Evolutionary conservation across 2,329 filamentous ascomycete species (phyloP).

Genomic region (Anthostomella pinea): DNA sequence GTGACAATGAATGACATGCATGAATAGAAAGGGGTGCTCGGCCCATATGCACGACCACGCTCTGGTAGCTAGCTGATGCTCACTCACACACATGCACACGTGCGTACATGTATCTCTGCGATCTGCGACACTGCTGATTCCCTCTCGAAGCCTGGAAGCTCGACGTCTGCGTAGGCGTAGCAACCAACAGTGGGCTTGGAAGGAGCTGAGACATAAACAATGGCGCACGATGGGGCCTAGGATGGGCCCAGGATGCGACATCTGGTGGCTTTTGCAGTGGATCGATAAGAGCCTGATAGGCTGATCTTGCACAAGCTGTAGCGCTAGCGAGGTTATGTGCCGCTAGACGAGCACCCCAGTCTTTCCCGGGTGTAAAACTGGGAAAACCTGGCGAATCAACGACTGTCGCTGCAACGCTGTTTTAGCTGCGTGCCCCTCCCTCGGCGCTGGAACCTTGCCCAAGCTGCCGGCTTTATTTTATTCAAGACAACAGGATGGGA

Average conservation of each 20-base stretch:
- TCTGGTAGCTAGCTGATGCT: no score
- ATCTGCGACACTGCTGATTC: constrained; percentile 5
- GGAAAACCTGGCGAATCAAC: constrained; percentile 1
- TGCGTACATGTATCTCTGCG: background rate
- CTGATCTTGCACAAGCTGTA: background rate
- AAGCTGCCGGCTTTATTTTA: no score
- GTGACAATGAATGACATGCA: no score
- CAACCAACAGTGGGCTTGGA: constrained; percentile 25
- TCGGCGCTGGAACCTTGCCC: constrained; percentile 6
- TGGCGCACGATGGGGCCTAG: constrained; percentile 18
- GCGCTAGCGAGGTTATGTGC: background rate
- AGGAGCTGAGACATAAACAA: constrained; percentile 28
- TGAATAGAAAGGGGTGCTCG: no score
- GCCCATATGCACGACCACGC: no score
- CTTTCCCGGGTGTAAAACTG: background rate
- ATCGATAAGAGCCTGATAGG: background rate
- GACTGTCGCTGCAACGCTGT: background rate
- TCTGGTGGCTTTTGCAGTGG: constrained; percentile 1
- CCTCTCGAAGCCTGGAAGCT: constrained; percentile 10
- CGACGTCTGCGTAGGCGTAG: constrained; percentile 17
- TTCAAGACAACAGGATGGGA: no score
- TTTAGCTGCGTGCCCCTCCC: background rate
- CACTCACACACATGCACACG: no score
- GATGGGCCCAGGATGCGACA: no score
- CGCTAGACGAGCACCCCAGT: background rate